Evolutionary conservation across 2,329 filamentous ascomycete genomes (phyloP).

Genomic region (Peltaster fructicola): DNA sequence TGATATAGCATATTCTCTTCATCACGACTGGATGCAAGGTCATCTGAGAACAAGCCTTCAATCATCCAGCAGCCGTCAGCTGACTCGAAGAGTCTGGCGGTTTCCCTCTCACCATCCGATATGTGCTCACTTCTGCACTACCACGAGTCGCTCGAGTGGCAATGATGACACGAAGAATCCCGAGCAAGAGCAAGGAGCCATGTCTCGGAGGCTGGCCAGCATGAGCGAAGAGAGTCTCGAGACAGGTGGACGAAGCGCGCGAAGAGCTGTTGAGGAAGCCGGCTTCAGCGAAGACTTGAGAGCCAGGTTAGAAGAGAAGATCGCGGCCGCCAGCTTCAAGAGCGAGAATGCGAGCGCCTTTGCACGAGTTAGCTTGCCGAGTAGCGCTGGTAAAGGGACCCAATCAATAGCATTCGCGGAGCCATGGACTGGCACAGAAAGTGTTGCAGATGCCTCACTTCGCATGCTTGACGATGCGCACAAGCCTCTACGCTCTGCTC

Average conservation of each 20-base stretch:
- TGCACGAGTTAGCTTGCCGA: conserved; percentile 35
- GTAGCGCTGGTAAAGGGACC: conserved; percentile 49
- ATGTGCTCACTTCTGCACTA: conserved; percentile 7
- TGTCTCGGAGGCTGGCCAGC: conserved; percentile 38
- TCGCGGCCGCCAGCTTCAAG: conserved; percentile 37
- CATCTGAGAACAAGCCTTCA: too few species aligned
- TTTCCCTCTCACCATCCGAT: conserved; percentile 4
- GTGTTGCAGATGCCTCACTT: conserved; percentile 54
- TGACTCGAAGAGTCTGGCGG: neutral
- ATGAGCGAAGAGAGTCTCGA: conserved; percentile 44
- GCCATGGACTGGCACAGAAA: conserved; percentile 67
- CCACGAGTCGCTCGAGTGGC: too few species aligned
- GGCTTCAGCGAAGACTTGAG: conserved; percentile 46
- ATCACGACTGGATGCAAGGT: too few species aligned
- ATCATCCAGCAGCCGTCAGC: too few species aligned
- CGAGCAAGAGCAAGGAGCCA: conserved; percentile 32
- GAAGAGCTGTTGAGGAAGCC: conserved; percentile 40
- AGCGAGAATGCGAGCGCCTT: conserved; percentile 36
- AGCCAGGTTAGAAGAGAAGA: conserved; percentile 38
- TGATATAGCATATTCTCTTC: too few species aligned
- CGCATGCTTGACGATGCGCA: conserved; percentile 56
- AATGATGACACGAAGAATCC: conserved; percentile 5
- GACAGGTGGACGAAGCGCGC: conserved; percentile 35
- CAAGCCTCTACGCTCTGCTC: conserved; percentile 31
- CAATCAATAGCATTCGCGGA: conserved; percentile 47